phyloP scores from a whole-genome alignment of 805 yeast genomes.

The Kluyveromyces aestuarii region DNA sequence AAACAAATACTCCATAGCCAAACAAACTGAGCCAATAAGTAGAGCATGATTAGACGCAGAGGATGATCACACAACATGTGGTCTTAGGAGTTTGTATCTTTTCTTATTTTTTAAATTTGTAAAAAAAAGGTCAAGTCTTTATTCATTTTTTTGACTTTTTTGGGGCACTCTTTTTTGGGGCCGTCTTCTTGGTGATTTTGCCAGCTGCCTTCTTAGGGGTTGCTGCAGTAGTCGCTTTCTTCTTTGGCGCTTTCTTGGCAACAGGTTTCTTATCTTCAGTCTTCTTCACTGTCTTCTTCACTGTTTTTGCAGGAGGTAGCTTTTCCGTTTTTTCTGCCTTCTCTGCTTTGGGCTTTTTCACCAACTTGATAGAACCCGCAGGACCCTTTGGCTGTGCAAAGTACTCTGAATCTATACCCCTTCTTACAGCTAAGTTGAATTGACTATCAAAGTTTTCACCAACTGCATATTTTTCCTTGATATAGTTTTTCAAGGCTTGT shows the following conservation, averaged over 20 bases:
- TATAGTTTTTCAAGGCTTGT: slow-evolving; percentile 79
- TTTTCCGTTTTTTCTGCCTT: slow-evolving; percentile 23
- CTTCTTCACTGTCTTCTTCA: slow-evolving; percentile 6
- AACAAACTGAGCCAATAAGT: neutral
- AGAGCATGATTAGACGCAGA: neutral
- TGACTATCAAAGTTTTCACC: slow-evolving; percentile 60
- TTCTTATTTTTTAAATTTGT: neutral
- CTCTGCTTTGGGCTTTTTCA: slow-evolving; percentile 25
- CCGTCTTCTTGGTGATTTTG: slow-evolving; percentile 25
- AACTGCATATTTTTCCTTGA: slow-evolving; percentile 43
- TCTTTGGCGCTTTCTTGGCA: slow-evolving; percentile 14
- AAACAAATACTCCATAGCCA: neutral
- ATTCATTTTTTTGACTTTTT: slow-evolving; percentile 4
- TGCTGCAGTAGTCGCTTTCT: slow-evolving; percentile 22
- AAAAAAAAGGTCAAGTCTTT: neutral
- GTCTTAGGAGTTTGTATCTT: too few relatives aligned
- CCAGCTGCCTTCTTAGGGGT: slow-evolving; percentile 17
- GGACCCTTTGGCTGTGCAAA: slow-evolving; percentile 85
- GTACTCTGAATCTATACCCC: slow-evolving; percentile 70
- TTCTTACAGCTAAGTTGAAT: slow-evolving; percentile 61
- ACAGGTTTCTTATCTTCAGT: slow-evolving; percentile 17
- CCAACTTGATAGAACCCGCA: slow-evolving; percentile 69
- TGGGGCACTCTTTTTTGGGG: slow-evolving; percentile 19
- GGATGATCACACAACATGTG: too few relatives aligned
- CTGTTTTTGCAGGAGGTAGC: slow-evolving; percentile 14